These are phyloP conservation scores for Vigna angularis DNA, from an alignment of 306 rosid genomes.

Conservation along the genomic window DNA sequence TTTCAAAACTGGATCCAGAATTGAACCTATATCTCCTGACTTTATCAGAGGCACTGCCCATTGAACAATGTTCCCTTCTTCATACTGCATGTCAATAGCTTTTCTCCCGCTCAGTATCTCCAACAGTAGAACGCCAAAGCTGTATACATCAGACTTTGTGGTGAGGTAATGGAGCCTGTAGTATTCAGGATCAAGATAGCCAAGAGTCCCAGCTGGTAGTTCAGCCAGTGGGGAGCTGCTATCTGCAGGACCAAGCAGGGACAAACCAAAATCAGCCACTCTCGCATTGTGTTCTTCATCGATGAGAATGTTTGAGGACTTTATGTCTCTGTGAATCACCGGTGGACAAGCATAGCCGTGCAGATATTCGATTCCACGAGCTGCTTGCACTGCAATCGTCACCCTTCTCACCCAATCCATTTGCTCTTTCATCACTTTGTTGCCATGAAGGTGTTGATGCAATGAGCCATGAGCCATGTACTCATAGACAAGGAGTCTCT, in stretches of 20 bases:
- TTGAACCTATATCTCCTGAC: not conserved
- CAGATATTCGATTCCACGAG: constrained; percentile 13
- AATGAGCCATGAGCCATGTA: constrained; percentile 23
- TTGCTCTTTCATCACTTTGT: constrained; percentile 22
- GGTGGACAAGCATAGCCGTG: constrained; percentile 25
- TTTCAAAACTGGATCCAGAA: constrained; percentile 8
- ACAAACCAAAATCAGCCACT: constrained; percentile 29
- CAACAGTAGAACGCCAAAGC: constrained; percentile 19
- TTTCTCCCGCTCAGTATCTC: constrained; percentile 12
- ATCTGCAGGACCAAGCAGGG: constrained; percentile 24
- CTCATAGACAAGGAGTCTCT: constrained; percentile 4
- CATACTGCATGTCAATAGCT: constrained; percentile 16
- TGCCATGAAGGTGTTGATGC: constrained; percentile 19
- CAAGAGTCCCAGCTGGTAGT: constrained; percentile 21
- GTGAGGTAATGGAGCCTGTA: constrained; percentile 18
- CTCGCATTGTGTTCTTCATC: constrained; percentile 24
- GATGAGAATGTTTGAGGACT: constrained; percentile 14
- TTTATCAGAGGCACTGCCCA: constrained; percentile 21
- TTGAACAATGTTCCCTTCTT: constrained; percentile 23
- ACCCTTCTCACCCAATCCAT: constrained; percentile 29
- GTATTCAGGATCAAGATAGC: constrained; percentile 28
- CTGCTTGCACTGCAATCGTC: constrained; percentile 25
- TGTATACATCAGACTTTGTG: constrained; percentile 19
- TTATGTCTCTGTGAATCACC: not conserved
- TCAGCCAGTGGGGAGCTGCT: constrained; percentile 23